phyloP scores from a whole-genome alignment of 768 basidiomycete species.

The Leucogyrophana mollusca region DNA sequence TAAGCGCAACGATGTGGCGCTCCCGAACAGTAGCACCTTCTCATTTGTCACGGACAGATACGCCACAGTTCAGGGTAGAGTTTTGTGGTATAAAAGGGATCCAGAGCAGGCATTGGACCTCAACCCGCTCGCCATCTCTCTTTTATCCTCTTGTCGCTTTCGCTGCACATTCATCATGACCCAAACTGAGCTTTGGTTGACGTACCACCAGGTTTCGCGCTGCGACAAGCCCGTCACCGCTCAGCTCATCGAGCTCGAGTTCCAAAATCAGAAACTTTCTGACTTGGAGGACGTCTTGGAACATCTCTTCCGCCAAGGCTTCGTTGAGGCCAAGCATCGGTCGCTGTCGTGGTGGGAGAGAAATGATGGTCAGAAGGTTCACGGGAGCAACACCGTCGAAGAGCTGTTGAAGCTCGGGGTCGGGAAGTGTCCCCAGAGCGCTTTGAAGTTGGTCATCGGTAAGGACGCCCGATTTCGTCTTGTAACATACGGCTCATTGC shows the following conservation, averaged over 20 bases:
- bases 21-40: too few species aligned
- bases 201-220: conserved; percentile 47
- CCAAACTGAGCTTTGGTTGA: conserved; percentile 45
- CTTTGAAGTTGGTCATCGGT: conserved; percentile 48
- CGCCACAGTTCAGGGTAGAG: not conserved
- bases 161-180: conserved; percentile 19
- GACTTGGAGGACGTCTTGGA: conserved; percentile 52
- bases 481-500: not conserved
- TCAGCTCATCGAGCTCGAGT: conserved; percentile 48
- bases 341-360: conserved; percentile 46
- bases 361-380: conserved; percentile 35
- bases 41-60: too few species aligned
- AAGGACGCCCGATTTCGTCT: conserved; percentile 10
- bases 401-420: conserved; percentile 35
- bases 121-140: not conserved
- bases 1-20: too few species aligned
- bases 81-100: conserved; percentile 9
- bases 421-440: conserved; percentile 42
- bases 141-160: conserved; percentile 4
- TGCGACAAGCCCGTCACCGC: conserved; percentile 38
- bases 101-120: not conserved
- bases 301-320: conserved; percentile 43
- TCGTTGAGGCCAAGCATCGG: conserved; percentile 42
- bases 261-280: conserved; percentile 35
- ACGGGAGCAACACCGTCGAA: conserved; percentile 33